phyloP scores from a whole-genome alignment of 371 early-diverging fungal genomes.

The Syncephalastrum monosporum region DNA sequence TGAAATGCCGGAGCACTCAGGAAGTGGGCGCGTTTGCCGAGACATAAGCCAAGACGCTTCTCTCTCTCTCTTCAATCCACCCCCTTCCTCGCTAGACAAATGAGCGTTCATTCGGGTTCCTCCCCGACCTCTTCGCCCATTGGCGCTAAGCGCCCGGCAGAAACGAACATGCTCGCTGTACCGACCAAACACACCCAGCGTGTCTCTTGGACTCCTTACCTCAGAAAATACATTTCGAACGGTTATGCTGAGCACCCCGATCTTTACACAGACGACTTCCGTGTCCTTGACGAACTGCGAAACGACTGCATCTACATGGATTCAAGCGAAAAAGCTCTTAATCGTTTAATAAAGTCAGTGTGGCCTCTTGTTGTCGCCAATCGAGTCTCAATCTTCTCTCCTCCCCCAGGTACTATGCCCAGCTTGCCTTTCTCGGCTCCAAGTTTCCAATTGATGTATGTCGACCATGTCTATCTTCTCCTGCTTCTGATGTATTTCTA shows the following conservation, averaged over 20 bases:
- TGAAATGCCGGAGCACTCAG: no score
- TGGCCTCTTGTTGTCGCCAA: no score
- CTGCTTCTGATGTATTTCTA: slow-evolving; percentile 2
- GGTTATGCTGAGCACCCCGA: slow-evolving; percentile 86
- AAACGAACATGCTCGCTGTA: slow-evolving; percentile 55
- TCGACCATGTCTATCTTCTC: slow-evolving; percentile 8
- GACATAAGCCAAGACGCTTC: no score
- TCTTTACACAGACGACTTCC: slow-evolving; percentile 83
- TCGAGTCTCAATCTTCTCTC: not conserved
- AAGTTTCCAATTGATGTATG: slow-evolving; percentile 86
- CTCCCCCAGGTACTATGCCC: slow-evolving; percentile 72
- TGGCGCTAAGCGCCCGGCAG: slow-evolving; percentile 1
- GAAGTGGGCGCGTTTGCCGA: no score
- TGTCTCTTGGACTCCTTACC: slow-evolving; percentile 52
- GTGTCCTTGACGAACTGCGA: slow-evolving; percentile 75
- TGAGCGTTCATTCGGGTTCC: not conserved
- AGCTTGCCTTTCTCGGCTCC: slow-evolving; percentile 71
- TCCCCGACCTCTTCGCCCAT: slow-evolving; percentile 11
- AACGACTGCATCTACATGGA: slow-evolving; percentile 73
- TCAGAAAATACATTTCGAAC: slow-evolving; percentile 70
- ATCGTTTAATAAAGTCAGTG: slow-evolving; percentile 65
- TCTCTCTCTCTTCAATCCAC: not conserved
- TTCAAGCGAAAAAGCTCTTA: slow-evolving; percentile 65
- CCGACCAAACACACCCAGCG: slow-evolving; percentile 56
- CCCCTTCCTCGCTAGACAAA: not conserved